Evolutionary conservation across 1,139 yeast species (phyloP).

Genomic region (Saccharomyces hybrid): DNA sequence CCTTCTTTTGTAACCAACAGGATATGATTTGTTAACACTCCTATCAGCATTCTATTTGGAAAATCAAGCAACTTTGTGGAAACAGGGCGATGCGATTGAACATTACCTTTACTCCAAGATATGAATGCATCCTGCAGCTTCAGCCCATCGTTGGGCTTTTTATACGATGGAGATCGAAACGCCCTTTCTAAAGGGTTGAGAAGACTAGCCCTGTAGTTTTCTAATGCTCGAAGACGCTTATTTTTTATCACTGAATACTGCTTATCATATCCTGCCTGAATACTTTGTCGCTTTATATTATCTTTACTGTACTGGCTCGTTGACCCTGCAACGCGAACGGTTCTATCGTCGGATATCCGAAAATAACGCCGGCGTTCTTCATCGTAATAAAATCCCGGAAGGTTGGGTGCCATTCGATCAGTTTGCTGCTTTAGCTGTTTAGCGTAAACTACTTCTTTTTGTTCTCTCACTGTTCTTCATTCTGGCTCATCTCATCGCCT

Average conservation of each 20-base stretch:
- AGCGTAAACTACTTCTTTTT: not conserved
- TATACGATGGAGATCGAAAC: not conserved
- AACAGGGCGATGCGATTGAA: not conserved
- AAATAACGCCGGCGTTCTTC: slow-evolving; percentile 39
- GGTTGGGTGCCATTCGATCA: slow-evolving; percentile 12
- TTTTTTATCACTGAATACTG: not conserved
- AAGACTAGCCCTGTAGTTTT: not conserved
- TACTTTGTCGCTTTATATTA: not conserved
- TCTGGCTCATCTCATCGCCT: not conserved
- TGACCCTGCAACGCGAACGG: not conserved
- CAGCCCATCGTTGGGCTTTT: not conserved
- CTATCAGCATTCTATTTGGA: not conserved
- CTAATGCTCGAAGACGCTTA: not conserved
- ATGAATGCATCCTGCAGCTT: not conserved
- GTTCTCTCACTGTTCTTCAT: not conserved
- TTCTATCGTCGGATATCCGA: slow-evolving; percentile 21
- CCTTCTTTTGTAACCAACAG: not conserved
- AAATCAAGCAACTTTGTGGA: not conserved
- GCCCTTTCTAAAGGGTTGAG: not conserved
- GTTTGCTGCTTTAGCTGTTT: not conserved
- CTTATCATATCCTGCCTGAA: not conserved
- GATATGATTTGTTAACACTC: not conserved
- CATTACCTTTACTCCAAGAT: not conserved
- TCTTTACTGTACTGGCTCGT: not conserved
- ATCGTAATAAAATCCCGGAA: slow-evolving; percentile 47